Evolutionary conservation across 2,329 filamentous ascomycete species (phyloP).

Genomic region (Epichloe glyceriae): DNA sequence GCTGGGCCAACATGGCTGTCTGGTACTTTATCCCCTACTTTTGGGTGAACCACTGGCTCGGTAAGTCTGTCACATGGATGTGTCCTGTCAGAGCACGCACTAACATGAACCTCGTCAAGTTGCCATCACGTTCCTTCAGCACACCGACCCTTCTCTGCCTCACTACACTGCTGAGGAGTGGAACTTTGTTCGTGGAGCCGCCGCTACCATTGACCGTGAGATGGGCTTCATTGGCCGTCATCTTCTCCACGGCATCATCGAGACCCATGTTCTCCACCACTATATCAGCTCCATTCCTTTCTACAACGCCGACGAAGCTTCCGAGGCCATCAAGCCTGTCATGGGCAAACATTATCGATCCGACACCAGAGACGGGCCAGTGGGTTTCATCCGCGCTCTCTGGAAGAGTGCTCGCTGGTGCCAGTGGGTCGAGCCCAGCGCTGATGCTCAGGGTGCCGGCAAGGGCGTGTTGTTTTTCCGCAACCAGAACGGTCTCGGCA

Average conservation of each 20-base stretch:
- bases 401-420: slow-evolving; percentile 75
- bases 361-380: slow-evolving; percentile 60
- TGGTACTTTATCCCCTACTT: slow-evolving; percentile 95
- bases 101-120: slow-evolving; percentile 44
- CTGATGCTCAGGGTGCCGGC: slow-evolving; percentile 64
- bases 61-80: slow-evolving; percentile 41
- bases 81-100: slow-evolving; percentile 1
- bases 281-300: slow-evolving; percentile 94
- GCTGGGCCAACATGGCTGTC: slow-evolving; percentile 74
- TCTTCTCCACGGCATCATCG: slow-evolving; percentile 89
- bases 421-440: slow-evolving; percentile 94
- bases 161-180: slow-evolving; percentile 80
- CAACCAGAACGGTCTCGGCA: slow-evolving; percentile 79
- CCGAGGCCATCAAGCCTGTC: slow-evolving; percentile 83
- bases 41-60: slow-evolving; percentile 98
- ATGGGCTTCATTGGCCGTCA: slow-evolving; percentile 90
- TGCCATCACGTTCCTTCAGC: slow-evolving; percentile 93
- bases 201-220: slow-evolving; percentile 92
- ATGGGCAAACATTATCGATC: slow-evolving; percentile 94
- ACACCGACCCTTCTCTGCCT: slow-evolving; percentile 87
- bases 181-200: slow-evolving; percentile 88
- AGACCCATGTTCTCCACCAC: slow-evolving; percentile 96
- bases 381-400: slow-evolving; percentile 75
- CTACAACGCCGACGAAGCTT: slow-evolving; percentile 90
- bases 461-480: slow-evolving; percentile 88